Evolutionary conservation across 306 rosid species (phyloP), one percentile per base, ranked within the genome.

Genomic region (Castanopsis chinensis): DNA sequence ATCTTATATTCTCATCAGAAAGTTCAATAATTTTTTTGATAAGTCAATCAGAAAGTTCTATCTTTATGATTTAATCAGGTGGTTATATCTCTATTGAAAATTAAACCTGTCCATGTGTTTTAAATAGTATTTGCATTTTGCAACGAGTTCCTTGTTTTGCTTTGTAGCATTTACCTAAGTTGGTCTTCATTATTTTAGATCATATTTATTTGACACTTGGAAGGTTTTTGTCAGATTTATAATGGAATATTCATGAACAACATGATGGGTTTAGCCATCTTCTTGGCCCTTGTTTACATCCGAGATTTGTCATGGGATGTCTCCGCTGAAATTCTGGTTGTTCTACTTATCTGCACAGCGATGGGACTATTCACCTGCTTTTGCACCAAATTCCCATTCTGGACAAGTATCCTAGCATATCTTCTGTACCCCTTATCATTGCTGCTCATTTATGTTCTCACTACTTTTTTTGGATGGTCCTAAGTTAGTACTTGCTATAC

Each of bases 211-310:
- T 71, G 73, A 69, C 41, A 45, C 45, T 60, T 6, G 3, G 53
- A 57, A 35, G 45, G 37, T 74, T 63, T 4, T 71, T 1, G 63
- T 78, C 86, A 82, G 89, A 86, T 86, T 57, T 86, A 86, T 45
- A 82, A 25, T n/a, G 76, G 82, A 17, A 79, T 73, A 4, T 82
- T 82, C 86, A 79, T 86, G 86, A 82, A 82, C 84, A 86, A 86
- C 72, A 25, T 79, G 59, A 69, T 69, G 78, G 76, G 89, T 19
- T 68, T 86, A 74, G 41, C 55, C 55, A 70, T 15, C 14, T 76
- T 86, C 67, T 79, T 86, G 84, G 79, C 72, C 2, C 84, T 82
- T 18, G 86, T 86, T 79, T 82, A 67, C 74, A 76, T 79, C n/a
- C 79, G 86, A 19, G 33, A 85, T 49, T 7, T 85, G 57, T 71